These are phyloP conservation scores for Liquidambar formosana DNA, from an alignment of 164 flowering plant species.

Conservation along the genomic window DNA sequence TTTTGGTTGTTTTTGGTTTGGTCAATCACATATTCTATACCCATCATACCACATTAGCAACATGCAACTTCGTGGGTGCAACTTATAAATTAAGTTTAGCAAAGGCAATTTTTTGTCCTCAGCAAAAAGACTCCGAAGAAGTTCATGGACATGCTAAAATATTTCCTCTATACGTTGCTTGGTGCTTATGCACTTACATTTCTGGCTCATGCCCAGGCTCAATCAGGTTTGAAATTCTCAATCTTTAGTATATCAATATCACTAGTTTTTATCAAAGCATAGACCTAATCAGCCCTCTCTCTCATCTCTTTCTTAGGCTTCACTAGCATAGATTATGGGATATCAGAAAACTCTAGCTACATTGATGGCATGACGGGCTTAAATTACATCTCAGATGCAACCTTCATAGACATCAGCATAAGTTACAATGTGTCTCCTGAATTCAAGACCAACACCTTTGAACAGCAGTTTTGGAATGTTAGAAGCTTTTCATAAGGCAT, in stretches of 20 bases:
- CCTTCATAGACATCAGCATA: conserved; percentile 4
- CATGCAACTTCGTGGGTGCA: no score
- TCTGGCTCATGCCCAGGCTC: conserved; percentile 2
- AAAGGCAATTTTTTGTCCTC: no score
- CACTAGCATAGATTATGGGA: conserved; percentile 17
- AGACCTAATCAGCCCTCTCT: background rate
- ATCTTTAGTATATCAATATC: background rate
- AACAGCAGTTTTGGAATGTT: background rate
- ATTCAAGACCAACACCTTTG: background rate
- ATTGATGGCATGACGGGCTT: conserved; percentile 1
- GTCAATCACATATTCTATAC: no score
- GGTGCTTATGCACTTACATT: background rate
- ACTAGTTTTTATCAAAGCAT: background rate
- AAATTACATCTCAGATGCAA: conserved; percentile 1
- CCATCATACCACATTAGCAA: no score
- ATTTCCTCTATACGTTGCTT: background rate
- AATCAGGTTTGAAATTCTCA: conserved; percentile 5
- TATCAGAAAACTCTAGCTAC: background rate
- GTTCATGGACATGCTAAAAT: no score
- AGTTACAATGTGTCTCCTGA: background rate
- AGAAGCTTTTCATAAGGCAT: conserved; percentile 7
- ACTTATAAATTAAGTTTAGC: no score
- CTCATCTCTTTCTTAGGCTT: background rate
- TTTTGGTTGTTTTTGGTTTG: no score
- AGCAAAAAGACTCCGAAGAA: no score